Conservation (phyloP, 2,329 filamentous ascomycete genomes). For the Microcyclosporella mali region DNA sequence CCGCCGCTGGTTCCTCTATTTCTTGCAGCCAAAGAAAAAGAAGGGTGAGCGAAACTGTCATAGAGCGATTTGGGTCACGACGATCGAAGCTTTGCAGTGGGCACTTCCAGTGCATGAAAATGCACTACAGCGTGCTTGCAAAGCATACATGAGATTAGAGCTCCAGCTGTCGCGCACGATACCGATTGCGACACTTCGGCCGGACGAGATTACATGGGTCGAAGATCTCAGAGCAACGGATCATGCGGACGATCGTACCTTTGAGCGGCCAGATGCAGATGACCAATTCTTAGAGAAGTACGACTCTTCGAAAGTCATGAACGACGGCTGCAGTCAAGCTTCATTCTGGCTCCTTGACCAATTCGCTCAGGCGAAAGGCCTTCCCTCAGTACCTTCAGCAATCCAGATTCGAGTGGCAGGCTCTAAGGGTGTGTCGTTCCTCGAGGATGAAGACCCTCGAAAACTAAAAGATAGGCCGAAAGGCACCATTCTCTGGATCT, state of each 20-base stretch:
- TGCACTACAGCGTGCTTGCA: conserved; percentile 33
- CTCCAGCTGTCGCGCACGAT: conserved; percentile 38
- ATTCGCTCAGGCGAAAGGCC: conserved; percentile 47
- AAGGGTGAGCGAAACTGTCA: conserved; percentile 8
- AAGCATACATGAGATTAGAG: conserved; percentile 39
- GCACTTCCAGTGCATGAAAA: conserved; percentile 33
- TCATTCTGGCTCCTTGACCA: conserved; percentile 53
- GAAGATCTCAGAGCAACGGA: conserved; percentile 26
- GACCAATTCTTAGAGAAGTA: conserved; percentile 6
- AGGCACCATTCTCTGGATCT: conserved; percentile 46
- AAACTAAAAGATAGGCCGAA: conserved; percentile 2
- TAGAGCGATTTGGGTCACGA: background rate
- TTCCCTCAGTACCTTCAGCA: conserved; percentile 53
- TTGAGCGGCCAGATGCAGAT: conserved; percentile 29
- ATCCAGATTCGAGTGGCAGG: conserved; percentile 66
- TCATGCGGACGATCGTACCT: conserved; percentile 30
- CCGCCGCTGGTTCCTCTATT: conserved; percentile 37
- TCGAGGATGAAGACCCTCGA: background rate
- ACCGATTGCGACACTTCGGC: conserved; percentile 33
- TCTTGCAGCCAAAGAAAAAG: conserved; percentile 32
- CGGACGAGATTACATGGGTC: conserved; percentile 30
- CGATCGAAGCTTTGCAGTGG: background rate
- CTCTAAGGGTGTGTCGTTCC: conserved; percentile 54
- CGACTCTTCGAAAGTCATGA: conserved; percentile 34
- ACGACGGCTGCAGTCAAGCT: conserved; percentile 56